These are phyloP conservation scores for Dendrostoma leiphaemia DNA, from an alignment of 2,329 filamentous ascomycete species.

Conservation along the genomic window DNA sequence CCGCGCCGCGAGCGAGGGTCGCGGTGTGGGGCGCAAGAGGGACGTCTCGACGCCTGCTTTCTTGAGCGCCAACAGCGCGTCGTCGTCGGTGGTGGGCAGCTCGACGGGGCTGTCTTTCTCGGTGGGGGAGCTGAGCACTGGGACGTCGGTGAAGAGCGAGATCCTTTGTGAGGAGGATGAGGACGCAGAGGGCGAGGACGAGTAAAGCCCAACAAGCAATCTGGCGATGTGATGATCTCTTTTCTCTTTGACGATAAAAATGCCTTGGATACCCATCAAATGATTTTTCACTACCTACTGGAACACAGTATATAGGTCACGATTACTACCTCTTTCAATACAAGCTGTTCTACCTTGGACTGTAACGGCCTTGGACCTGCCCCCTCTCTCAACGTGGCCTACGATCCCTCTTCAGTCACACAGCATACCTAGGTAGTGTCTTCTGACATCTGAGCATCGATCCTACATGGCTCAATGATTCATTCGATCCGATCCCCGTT, in stretches of 20 bases:
- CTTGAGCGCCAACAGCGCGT: not conserved
- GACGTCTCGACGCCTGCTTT: not conserved
- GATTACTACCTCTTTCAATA: too few species aligned
- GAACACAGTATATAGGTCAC: too few species aligned
- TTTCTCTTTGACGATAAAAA: not conserved
- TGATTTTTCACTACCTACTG: too few species aligned
- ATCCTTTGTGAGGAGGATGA: slow-evolving; percentile 18
- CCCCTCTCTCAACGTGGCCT: too few species aligned
- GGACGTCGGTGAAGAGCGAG: slow-evolving; percentile 9
- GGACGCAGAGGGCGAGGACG: slow-evolving; percentile 20
- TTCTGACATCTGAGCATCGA: too few species aligned
- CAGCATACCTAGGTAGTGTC: too few species aligned
- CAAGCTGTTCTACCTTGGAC: too few species aligned
- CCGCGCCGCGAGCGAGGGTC: slow-evolving; percentile 10
- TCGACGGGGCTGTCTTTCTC: not conserved
- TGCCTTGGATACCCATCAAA: not conserved
- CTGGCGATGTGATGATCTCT: too few species aligned
- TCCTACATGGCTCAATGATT: too few species aligned
- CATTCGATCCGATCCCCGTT: too few species aligned
- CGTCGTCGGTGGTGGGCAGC: not conserved
- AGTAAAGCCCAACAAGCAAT: not conserved
- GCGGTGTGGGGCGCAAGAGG: slow-evolving; percentile 9
- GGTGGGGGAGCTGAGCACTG: not conserved
- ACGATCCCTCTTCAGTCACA: too few species aligned
- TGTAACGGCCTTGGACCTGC: too few species aligned